Evolutionary conservation across 2,329 filamentous ascomycete species (phyloP), one percentile per base, ranked within the genome.

Genomic region (Xylariaceae sp.): DNA sequence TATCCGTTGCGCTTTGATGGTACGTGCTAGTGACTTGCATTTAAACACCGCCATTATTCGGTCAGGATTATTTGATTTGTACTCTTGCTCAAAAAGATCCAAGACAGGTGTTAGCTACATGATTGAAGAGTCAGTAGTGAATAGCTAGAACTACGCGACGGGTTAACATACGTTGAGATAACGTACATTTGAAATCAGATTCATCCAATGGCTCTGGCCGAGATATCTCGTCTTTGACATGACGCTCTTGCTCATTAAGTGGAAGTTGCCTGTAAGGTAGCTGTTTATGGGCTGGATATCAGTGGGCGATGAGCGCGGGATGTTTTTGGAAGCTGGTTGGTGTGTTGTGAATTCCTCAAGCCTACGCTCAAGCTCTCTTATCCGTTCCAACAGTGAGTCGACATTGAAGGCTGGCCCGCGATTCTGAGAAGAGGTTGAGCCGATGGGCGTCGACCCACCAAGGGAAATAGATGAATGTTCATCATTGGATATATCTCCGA

Each of bases 151-250:
- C 58, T 19, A 52, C 46, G 45, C 7, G 9, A 53, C 29, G 21
- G 12, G 21, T 23, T 20, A 42, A 43, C 29, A 18, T 47, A 46
- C 19, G 50, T 32, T 18, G 19, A 37, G 44, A 14, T 29, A 42
- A 67, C 73, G 58, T 66, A 81, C 79, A 65, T 77, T 70, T 44
- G 72, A 68, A 16, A 74, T 66, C 3, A 73, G 72, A 44, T 78
- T 77, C 69, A 79, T 74, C 79, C 80, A 83, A 62, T 83, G 81
- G 49, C 77, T 82, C 50, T 79, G 76, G 0, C 76, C 77, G 47
- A 78, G 75, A 60, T 78, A 79, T 3, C 76, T 68, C 2, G 74
- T 76, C 61, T 80, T 80, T 29, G 74, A 75, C 14, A 79, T 64
- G 47, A 70, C 62, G 29, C 66, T 65, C 52, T 57, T 65, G 20